phyloP scores from a whole-genome alignment of 352 stramenopile genomes.

The Globisporangium barbulae region DNA sequence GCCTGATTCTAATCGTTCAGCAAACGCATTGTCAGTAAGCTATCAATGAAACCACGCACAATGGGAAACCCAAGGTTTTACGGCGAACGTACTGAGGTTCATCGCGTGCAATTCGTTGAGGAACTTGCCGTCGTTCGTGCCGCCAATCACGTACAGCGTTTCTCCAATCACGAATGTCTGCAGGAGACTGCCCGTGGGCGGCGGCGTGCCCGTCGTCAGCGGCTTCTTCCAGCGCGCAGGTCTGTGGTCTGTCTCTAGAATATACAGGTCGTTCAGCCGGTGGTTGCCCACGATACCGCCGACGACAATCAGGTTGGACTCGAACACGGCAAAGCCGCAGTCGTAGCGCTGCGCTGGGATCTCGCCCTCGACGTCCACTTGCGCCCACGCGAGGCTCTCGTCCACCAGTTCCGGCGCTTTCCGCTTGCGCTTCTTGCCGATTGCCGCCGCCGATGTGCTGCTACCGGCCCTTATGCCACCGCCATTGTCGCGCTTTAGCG shows the following conservation, averaged over 20 bases:
- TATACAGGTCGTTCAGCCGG: conserved; percentile 48
- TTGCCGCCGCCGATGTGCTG: not conserved
- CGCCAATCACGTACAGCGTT: conserved; percentile 49
- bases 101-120: conserved; percentile 50
- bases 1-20: conserved; percentile 20
- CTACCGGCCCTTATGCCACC: not conserved
- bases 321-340: conserved; percentile 44
- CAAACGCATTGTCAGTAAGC: conserved; percentile 1
- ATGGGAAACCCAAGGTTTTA: not conserved
- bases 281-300: conserved; percentile 57
- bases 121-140: conserved; percentile 58
- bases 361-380: conserved; percentile 24
- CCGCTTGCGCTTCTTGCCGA: conserved; percentile 27
- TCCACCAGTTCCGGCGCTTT: conserved; percentile 30
- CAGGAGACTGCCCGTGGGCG: conserved; percentile 39
- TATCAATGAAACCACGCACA: not conserved
- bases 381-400: conserved; percentile 33
- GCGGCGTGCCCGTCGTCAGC: conserved; percentile 29
- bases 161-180: conserved; percentile 51
- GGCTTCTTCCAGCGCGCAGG: conserved; percentile 33
- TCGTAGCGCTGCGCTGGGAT: conserved; percentile 46
- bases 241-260: conserved; percentile 32
- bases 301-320: conserved; percentile 45
- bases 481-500: not conserved
- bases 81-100: conserved; percentile 38